These are phyloP conservation scores for Ogataea ganodermae DNA, from an alignment of 805 yeast genomes.

Conservation along the genomic window DNA sequence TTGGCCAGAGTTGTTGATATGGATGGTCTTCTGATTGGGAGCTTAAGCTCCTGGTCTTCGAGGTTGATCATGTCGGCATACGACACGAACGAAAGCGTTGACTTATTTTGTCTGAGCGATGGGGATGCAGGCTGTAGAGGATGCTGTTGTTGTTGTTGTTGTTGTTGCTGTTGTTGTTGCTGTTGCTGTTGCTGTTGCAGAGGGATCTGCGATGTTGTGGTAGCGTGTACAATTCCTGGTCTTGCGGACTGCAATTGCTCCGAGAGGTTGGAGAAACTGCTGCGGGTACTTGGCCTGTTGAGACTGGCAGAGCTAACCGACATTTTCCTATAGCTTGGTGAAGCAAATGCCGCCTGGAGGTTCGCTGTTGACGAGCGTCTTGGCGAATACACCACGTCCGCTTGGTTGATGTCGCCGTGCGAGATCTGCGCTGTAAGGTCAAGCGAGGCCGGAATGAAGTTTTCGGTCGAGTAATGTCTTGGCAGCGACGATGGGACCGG, in stretches of 20 bases:
- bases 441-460: slow-evolving; percentile 56
- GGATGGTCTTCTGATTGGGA: slow-evolving; percentile 59
- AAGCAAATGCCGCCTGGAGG: slow-evolving; percentile 38
- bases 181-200: slow-evolving; percentile 11
- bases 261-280: slow-evolving; percentile 30
- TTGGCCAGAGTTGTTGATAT: slow-evolving; percentile 44
- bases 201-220: slow-evolving; percentile 14
- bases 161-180: slow-evolving; percentile 10
- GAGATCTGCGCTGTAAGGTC: slow-evolving; percentile 49
- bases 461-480: slow-evolving; percentile 46
- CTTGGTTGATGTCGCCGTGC: slow-evolving; percentile 37
- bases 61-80: slow-evolving; percentile 78
- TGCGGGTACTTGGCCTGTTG: slow-evolving; percentile 24
- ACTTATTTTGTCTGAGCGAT: slow-evolving; percentile 34
- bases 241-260: slow-evolving; percentile 26
- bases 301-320: slow-evolving; percentile 23
- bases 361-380: slow-evolving; percentile 58
- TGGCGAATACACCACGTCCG: slow-evolving; percentile 50
- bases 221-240: slow-evolving; percentile 14
- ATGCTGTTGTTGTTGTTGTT: slow-evolving; percentile 9
- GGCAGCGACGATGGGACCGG: slow-evolving; percentile 35
- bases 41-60: slow-evolving; percentile 51
- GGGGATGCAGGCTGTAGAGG: slow-evolving; percentile 34
- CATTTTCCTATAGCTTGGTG: slow-evolving; percentile 22
- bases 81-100: slow-evolving; percentile 59